phyloP scores from a whole-genome alignment of 1,284 basidiomycete genomes.

The Kalmanozyma brasiliensis region DNA sequence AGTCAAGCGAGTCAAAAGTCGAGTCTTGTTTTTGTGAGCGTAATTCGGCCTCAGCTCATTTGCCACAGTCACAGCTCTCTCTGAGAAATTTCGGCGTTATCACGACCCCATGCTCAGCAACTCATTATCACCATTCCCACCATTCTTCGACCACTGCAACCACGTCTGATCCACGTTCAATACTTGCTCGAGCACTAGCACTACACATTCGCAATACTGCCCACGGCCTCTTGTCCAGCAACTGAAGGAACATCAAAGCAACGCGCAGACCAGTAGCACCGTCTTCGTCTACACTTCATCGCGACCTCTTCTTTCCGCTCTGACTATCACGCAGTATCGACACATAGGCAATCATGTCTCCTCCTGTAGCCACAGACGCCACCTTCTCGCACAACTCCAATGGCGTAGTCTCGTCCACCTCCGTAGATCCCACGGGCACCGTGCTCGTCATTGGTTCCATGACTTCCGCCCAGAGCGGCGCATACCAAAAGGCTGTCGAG shows the following conservation, averaged over 20 bases:
- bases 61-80: slow-evolving; percentile 5
- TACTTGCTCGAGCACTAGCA: no score
- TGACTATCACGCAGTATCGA: no score
- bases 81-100: slow-evolving; percentile 1
- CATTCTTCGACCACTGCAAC: no score
- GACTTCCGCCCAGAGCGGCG: slow-evolving; percentile 54
- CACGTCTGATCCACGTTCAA: no score
- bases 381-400: slow-evolving; percentile 39
- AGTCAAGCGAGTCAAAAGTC: no score
- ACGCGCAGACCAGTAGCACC: no score
- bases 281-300: not conserved
- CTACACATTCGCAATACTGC: no score
- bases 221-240: no score
- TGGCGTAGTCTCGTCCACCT: slow-evolving; percentile 38
- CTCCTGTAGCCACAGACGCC: slow-evolving; percentile 40
- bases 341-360: slow-evolving; percentile 25
- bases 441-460: slow-evolving; percentile 63
- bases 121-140: no score
- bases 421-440: slow-evolving; percentile 39
- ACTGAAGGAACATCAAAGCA: no score
- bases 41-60: slow-evolving; percentile 13
- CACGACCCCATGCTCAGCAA: no score
- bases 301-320: no score
- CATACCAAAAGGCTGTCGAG: slow-evolving; percentile 60
- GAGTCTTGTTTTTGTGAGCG: not conserved